These are phyloP conservation scores for Volvariella surrecta DNA, from an alignment of 1,284 basidiomycete species.

Conservation along the genomic window DNA sequence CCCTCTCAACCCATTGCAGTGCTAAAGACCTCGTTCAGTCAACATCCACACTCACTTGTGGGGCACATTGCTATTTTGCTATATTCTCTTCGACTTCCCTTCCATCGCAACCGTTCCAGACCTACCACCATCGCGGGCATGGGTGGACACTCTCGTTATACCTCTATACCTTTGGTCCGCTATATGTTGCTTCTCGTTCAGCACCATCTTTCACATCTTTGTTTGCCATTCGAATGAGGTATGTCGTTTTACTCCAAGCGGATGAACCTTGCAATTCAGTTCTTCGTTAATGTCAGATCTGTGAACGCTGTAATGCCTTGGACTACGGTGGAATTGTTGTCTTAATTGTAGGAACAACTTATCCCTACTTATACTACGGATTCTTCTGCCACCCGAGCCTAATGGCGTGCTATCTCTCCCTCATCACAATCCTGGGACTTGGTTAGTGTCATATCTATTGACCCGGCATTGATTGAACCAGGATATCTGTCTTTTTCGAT, in stretches of 20 bases:
- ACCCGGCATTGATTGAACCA: slow-evolving; percentile 1
- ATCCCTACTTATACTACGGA: slow-evolving; percentile 66
- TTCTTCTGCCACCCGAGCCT: slow-evolving; percentile 57
- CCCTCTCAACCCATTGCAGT: slow-evolving; percentile 5
- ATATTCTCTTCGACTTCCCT: slow-evolving; percentile 46
- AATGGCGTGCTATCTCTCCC: slow-evolving; percentile 43
- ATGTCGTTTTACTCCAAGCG: slow-evolving; percentile 12
- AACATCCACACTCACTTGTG: slow-evolving; percentile 87
- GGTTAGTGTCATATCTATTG: slow-evolving; percentile 37
- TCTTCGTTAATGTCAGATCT: slow-evolving; percentile 26
- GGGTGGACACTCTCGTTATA: slow-evolving; percentile 60
- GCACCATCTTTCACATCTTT: slow-evolving; percentile 73
- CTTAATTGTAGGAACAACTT: slow-evolving; percentile 76
- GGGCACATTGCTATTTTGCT: slow-evolving; percentile 63
- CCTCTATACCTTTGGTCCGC: slow-evolving; percentile 65
- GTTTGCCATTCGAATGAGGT: slow-evolving; percentile 69
- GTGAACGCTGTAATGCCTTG: slow-evolving; percentile 47
- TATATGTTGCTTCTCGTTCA: slow-evolving; percentile 66
- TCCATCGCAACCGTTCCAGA: slow-evolving; percentile 28
- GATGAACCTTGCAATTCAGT: neutral
- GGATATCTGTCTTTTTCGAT: slow-evolving; percentile 7
- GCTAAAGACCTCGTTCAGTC: slow-evolving; percentile 36
- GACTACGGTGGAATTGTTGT: slow-evolving; percentile 67
- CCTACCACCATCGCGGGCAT: slow-evolving; percentile 43
- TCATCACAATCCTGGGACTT: slow-evolving; percentile 49